Conservation (phyloP, 208 protist species). For the Acanthamoeba castellanii region DNA sequence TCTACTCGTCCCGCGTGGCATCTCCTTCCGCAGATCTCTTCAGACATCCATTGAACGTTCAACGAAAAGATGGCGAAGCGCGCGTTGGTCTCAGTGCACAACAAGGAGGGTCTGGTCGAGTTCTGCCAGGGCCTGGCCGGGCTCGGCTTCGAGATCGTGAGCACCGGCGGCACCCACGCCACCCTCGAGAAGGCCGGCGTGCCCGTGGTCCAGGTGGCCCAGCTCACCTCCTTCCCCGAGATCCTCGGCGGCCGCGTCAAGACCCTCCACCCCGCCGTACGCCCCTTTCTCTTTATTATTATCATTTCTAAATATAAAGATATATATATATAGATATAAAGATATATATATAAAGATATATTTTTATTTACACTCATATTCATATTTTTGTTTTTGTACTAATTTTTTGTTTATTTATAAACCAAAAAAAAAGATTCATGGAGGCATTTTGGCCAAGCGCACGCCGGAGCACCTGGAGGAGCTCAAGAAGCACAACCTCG, state of each 20-base stretch:
- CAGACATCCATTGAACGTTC: too few species aligned
- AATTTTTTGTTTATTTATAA: neutral
- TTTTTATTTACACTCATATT: too few species aligned
- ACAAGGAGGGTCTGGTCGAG: slow-evolving; percentile 84
- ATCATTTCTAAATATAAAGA: neutral
- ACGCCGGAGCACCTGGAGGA: slow-evolving; percentile 78
- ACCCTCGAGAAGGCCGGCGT: slow-evolving; percentile 77
- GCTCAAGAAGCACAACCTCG: slow-evolving; percentile 80
- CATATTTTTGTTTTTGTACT: too few species aligned
- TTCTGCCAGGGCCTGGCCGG: slow-evolving; percentile 62
- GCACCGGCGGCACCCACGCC: slow-evolving; percentile 85
- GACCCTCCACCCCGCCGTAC: slow-evolving; percentile 88
- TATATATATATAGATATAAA: too few species aligned
- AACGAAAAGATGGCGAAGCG: slow-evolving; percentile 11
- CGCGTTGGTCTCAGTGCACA: slow-evolving; percentile 84
- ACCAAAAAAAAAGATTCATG: slow-evolving; percentile 9
- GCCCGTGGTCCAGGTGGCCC: slow-evolving; percentile 78
- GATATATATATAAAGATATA: neutral
- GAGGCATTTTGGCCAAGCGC: slow-evolving; percentile 80
- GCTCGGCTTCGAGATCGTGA: slow-evolving; percentile 78
- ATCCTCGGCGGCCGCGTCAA: slow-evolving; percentile 89
- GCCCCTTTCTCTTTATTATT: slow-evolving; percentile 5
- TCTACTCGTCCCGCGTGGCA: too few species aligned
- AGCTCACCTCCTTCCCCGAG: slow-evolving; percentile 84
- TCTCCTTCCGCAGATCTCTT: too few species aligned